Base-by-base conservation (phyloP, 2,329 filamentous ascomycete genomes). In the Paracoccidioides lutzii region DNA sequence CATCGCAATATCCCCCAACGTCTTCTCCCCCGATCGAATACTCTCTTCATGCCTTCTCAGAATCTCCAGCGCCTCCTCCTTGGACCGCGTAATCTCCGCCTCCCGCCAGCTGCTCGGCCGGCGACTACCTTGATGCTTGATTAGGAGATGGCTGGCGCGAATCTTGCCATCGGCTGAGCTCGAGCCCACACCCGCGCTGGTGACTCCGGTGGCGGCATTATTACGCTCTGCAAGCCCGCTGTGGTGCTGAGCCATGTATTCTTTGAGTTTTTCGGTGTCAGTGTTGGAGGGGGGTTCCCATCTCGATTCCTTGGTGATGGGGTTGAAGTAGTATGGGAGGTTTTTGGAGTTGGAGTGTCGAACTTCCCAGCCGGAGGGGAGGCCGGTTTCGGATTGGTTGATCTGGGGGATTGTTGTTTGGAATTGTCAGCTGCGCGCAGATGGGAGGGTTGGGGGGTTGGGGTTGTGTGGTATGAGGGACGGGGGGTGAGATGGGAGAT, bases 261-360 rank as follows among this genome's bases (percentile, higher is more conserved):
- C 73, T 79, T 96, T 97, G 61, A 98, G 82, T 74, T 87, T 89
- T 64, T 96, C 90, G 57, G 87, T 87, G 74, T 98, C 88, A 64
- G 90, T 93, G 61, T 85, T 88, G 46, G 81, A 71, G 7, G 93
- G 93, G 3, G 93, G 91, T 69, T 97, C 93, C 93, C 93, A 98
- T 74, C 88, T 83, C 60, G 93, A 97, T 69, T 89, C 83, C 71
- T 90, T 91, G 60, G 89, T 88, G 63, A 75, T 76, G 48, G 85
- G 77, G 74, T 96, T 94, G 85, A 96, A 97, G 78, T 97, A 98
- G 79, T 98, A 98, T 41, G 93, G 93, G 40, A 97, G 85, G 75
- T 95, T 95, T 78, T 96, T 97, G 73, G 89, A 95, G 78, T 96
- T 95, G 72, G 89, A 95, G 76, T 94, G 89, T 71, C 93, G 89